Evolutionary conservation across 164 flowering plant genomes (phyloP).

Genomic region (Echeveria elegans): DNA sequence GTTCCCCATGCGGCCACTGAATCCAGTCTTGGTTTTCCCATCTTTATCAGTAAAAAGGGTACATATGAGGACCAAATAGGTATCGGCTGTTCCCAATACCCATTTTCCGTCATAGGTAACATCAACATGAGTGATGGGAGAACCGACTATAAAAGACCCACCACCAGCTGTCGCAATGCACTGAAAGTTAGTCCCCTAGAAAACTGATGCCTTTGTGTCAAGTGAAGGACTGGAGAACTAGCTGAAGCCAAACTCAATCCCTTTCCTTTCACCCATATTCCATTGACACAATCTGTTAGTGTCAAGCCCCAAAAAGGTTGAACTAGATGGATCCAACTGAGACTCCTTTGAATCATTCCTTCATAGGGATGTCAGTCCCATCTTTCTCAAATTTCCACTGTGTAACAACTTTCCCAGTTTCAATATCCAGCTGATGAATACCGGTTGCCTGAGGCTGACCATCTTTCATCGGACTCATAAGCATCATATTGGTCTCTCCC

Average conservation of each 20-base stretch:
- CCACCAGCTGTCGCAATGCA: conserved; percentile 92
- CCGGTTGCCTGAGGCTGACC: conserved; percentile 30
- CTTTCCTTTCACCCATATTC: conserved; percentile 40
- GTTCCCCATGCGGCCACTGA: conserved; percentile 86
- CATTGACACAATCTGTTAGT: conserved; percentile 40
- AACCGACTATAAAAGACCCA: conserved; percentile 92
- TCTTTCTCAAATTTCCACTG: conserved; percentile 45
- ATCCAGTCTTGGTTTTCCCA: conserved; percentile 91
- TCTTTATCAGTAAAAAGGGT: conserved; percentile 85
- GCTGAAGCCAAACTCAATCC: conserved; percentile 27
- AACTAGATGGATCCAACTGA: conserved; percentile 39
- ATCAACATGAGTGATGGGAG: conserved; percentile 92
- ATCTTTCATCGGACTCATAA: conserved; percentile 34
- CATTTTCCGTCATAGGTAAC: conserved; percentile 96
- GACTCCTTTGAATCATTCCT: conserved; percentile 28
- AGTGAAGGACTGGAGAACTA: conserved; percentile 30
- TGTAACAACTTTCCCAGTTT: conserved; percentile 33
- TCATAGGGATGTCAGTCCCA: conserved; percentile 35
- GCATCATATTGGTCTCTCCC: conserved; percentile 37
- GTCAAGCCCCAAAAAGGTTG: conserved; percentile 40
- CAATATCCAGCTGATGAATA: conserved; percentile 33
- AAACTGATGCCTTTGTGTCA: conserved; percentile 47
- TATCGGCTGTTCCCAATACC: conserved; percentile 92
- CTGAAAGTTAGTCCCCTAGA: conserved; percentile 40
- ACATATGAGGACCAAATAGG: conserved; percentile 83